Evolutionary conservation across 257 asterid genomes (phyloP), one percentile per base, ranked within the genome.

Genomic region (Linaria vulgaris): DNA sequence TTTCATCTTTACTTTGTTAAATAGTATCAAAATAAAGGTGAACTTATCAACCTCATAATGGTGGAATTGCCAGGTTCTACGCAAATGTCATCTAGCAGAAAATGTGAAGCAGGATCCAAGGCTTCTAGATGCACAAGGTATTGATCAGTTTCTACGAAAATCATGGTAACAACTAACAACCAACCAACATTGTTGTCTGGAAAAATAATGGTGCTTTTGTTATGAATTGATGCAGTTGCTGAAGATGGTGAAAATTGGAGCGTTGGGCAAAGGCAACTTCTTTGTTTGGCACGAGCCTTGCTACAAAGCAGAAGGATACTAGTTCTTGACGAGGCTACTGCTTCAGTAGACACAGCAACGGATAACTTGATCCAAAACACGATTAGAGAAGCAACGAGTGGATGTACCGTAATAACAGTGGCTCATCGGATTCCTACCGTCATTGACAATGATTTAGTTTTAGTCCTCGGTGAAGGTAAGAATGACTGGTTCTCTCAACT

Each of bases 191-290:
- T 23, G 23, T 47, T 23, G 46, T 54, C 54, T 58, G 22, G n/a
- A 4, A n/a, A 17, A 47, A 15, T 69, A 15, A 12, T 49, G 13
- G 7, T 9, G 5, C 20, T 34, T 17, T 22, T 41, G 39, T 58
- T 14, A 6, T 39, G n/a, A 41, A 19, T 43, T 68, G 19, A 2
- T 56, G 66, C 83, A 90, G 97, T 90, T 39, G 88, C 84, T 50
- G 96, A 87, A 82, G 95, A 87, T 74, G 97, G 97, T 70, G 96
- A 81, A 59, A 90, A 87, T 55, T 80, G 95, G 97, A 90, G 96
- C 20, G 63, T 90, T 46, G 92, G 96, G 54, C 96, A 87, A 72
- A 75, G 95, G 80, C 97, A 90, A 54, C 89, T 87, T 0, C 77
- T 90, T n/a, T 87, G 97, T 66, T 71, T 87, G 37, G 91, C 92